Conservation (phyloP, 331 rosid species). For the Pyracantha coccinea region DNA sequence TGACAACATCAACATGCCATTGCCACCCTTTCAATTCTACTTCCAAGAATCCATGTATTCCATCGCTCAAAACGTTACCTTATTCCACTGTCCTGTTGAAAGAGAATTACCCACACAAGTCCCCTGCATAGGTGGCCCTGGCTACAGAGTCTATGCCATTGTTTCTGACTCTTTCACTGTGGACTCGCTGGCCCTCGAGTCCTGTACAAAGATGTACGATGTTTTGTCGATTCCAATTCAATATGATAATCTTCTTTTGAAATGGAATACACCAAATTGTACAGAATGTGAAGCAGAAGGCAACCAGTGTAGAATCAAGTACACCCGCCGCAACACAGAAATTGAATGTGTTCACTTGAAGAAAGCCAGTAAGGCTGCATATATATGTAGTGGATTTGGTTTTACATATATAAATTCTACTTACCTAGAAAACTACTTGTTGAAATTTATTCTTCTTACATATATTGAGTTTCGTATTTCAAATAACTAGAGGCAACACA, state of each 20-base stretch:
- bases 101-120: neutral
- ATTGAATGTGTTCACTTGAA: neutral
- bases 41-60: neutral
- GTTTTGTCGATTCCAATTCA: neutral
- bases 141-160: neutral
- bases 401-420: neutral
- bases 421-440: too few species aligned
- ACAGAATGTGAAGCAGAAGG: neutral
- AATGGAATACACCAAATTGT: constrained; percentile 1
- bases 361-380: neutral
- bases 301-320: neutral
- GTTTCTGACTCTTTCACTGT: rapidly evolving
- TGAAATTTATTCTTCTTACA: too few species aligned
- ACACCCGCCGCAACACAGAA: neutral
- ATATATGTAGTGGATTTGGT: neutral
- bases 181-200: neutral
- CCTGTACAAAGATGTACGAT: constrained; percentile 6
- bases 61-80: neutral
- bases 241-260: neutral
- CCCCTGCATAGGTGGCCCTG: neutral
- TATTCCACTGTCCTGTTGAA: neutral
- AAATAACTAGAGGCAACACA: too few species aligned
- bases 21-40: neutral
- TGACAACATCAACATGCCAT: neutral
- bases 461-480: too few species aligned